Base-by-base conservation (phyloP, 257 asterid species). In the Lycium ferocissimum region DNA sequence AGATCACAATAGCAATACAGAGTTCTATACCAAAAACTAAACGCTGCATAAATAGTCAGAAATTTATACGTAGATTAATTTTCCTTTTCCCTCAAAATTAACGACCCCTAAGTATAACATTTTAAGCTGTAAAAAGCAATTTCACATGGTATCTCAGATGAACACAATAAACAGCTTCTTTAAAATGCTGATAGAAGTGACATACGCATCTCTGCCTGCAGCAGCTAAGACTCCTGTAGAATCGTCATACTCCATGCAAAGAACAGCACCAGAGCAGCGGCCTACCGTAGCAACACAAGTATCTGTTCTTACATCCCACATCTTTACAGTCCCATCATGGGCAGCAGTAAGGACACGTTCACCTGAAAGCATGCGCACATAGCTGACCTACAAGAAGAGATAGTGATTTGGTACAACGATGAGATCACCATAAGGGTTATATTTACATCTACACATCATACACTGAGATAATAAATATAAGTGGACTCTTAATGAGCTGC, bases 241-340 rank as follows among this genome's bases (percentile, higher is more conserved):
- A 85, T 96, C 99, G 81, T 96, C 97, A 86, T 95, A 96, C 84
- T 95, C 98, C 93, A 96, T 93, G 86, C 99, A 95, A 86, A 96
- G 98, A 87, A 96, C 88, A 86, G 98, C 98, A 91, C 98, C 91
- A 18, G 97, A 88, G 91, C 94, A 93, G 81, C 96, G 98, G 62
- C 98, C 99, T 86, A 96, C 98, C 4, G 98, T 96, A 81, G 98
- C 99, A 84, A 96, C 99, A 92, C 99, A 96, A 82, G 99, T 87
- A 88, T 96, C 99, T 38, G 97, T 96, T 82, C 99, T 92, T 61
- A 96, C 99, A 88, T 96, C 99, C 99, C 99, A 96, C 99, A 96
- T 96, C 92, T 94, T 96, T 88, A 96, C 93, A 86, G 97, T 94
- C 71, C 99, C 99, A 88, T 96, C 99, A 91, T 94, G 97, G 85